A percentile compares a stretch with the other conserved stretches of the same genome.
Conservation (phyloP, 495 filamentous ascomycete genomes). For the Penicillium macrosclerotiorum region DNA sequence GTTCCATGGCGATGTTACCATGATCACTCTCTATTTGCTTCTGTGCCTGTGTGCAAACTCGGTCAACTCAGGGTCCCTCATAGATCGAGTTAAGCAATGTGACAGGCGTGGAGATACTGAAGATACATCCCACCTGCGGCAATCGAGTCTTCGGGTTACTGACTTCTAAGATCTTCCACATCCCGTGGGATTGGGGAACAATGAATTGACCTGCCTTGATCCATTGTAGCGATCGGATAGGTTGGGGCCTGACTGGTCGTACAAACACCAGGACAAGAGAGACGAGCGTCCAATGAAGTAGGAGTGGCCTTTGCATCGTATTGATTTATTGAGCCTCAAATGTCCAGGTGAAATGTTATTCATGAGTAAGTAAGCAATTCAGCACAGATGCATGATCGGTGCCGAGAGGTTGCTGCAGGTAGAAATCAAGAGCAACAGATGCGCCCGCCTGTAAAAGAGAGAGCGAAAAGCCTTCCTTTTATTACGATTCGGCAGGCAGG, state of each 20-base stretch:
- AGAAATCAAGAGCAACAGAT: too few relatives aligned
- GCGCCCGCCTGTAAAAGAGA: too few relatives aligned
- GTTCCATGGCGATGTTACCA: neutral
- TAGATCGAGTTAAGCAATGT: neutral
- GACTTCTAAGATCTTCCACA: slow-evolving; percentile 8
- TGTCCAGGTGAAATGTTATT: too few relatives aligned
- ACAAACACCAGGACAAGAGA: slow-evolving; percentile 10
- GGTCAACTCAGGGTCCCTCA: neutral
- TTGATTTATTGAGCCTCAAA: neutral
- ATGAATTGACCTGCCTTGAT: slow-evolving; percentile 1
- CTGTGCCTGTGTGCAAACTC: slow-evolving; percentile 3
- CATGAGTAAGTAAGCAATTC: too few relatives aligned
- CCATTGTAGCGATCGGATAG: slow-evolving; percentile 16
- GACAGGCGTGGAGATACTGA: slow-evolving; percentile 4
- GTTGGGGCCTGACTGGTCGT: slow-evolving; percentile 11
- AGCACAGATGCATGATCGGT: too few relatives aligned
- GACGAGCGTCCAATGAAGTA: slow-evolving; percentile 6
- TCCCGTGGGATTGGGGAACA: neutral
- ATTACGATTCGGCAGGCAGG: neutral
- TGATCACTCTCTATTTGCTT: neutral
- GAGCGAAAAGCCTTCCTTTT: too few relatives aligned
- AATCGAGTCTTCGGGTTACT: neutral
- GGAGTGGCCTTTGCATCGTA: neutral
- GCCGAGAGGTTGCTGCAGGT: too few relatives aligned
- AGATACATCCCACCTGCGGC: neutral